Base-by-base conservation (phyloP, 2,329 filamentous ascomycete species). In the Stagonosporopsis vannaccii region DNA sequence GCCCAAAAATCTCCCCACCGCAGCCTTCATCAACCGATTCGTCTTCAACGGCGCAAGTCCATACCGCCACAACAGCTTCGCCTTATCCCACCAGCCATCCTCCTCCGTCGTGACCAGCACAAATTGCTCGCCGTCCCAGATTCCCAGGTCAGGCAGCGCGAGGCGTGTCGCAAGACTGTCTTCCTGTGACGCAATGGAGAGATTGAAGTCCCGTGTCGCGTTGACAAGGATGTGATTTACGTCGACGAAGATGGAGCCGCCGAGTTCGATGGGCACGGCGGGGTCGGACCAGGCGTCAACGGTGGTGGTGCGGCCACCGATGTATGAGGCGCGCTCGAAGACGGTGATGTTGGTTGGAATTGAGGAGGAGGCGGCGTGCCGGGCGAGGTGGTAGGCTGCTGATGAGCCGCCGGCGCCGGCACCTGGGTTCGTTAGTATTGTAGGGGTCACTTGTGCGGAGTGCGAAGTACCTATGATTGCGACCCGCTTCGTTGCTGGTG, bases 371-470 rank as follows among this genome's bases (percentile, higher is more conserved):
- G 84, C 77, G 20, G 91, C 89, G 74, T 88, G 93, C 68, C 89
- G 85, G 35, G 84, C 83, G 42, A 99, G 81, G 69, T 94, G 87
- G 75, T 95, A 97, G 0, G 95, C 93, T 2, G 92, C 82, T 2
- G 93, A 96, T 4, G 95, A 87, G 26, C 95, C 95, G 26, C 87
- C 94, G 39, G 95, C 89, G 42, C 95, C 95, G 65, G 94, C 94
- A 59, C 95, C 94, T 96, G 22, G 4, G 3, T 6, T 33, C n/a
- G 41, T 68, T 36, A 68, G 59, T 12, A 36, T 52, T 39, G 15
- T 4, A 6, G 1, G n/a, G 13, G 7, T 20, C 19, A 4, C n/a
- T 30, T 23, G 2, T 11, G 3, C 45, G n/a, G 13, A 25, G 7
- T 3, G 2, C 17, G 13, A n/a, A 6, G 13, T 61, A 75, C 74